Base-by-base conservation (phyloP, 2,329 filamentous ascomycete species). In the Aspergillus sojae region DNA sequence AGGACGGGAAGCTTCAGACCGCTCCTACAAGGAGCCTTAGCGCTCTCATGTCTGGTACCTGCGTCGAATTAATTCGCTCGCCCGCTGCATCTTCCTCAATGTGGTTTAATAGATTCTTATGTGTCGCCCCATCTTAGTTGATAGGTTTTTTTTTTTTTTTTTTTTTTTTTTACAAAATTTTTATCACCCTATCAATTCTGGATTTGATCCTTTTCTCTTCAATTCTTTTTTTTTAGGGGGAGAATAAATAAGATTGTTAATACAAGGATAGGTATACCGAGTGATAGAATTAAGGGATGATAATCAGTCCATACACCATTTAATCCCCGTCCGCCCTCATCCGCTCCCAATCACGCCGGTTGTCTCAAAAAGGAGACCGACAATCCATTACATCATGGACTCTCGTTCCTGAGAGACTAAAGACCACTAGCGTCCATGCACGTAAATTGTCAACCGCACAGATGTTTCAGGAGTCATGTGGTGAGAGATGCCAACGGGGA, bases 401-500 rank as follows among this genome's bases (percentile, higher is more conserved):
- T 59, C 19, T 43, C 4, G 41, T 32, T 19, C 52, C 26, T 54
- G 39, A 45, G 36, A 30, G 36, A 46, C 43, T 23, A 46, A 60
- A 23, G n/a, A 14, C 21, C 19, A 58, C 28, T 43, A 46, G 53
- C 23, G n/a, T n/a, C 32, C 48, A 62, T 62, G 55, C 59, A 62
- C 16, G 39, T 43, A 43, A 61, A 48, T 28, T 48, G 41, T 53
- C 53, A 65, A 56, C 53, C 63, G 45, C 53, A 53, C 53, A 48
- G 61, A 55, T 59, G 64, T 65, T 62, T 64, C 64, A 65, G 50
- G 28, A 54, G 52, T 63, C 61, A 62, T 48, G 54, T 54, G 60
- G 46, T 34, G n/a, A 14, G 16, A 10, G 16, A 36, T 36, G 16
- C 16, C 55, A 28, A 45, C 55, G 39, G 55, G 55, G 55, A 58